Base-by-base conservation (phyloP, 2,329 filamentous ascomycete genomes). In the Penicillium hesseltinei region DNA sequence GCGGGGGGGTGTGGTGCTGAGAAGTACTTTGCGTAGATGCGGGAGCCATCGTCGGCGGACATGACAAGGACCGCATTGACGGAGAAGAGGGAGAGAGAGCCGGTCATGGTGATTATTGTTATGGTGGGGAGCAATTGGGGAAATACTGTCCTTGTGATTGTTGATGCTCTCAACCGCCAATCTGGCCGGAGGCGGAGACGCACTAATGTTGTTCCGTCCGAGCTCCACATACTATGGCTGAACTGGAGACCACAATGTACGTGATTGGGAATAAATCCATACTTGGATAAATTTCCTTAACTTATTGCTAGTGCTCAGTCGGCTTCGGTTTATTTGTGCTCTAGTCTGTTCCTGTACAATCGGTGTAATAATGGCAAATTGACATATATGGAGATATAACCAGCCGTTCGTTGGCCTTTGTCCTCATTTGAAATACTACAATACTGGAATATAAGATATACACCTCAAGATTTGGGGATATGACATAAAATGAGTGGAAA, bases 11-110 rank as follows among this genome's bases (percentile, higher is more conserved):
- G 88, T 58, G 88, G 88, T 62, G 87, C 82, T 61, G 81, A 82
- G 82, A 93, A 96, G 84, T 96, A 96, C 82, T 97, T 97, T 71
- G 92, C 86, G 75, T 96, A 91, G 79, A 97, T 90, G 75, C 93
- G 87, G 60, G 89, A 89, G 72, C 90, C 90, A 76, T 97, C 93
- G 78, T 96, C 91, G 60, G 88, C 88, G 70, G 88, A 86, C 73
- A 92, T 87, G 68, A 92, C 86, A 66, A 91, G 82, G 74, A 92
- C 83, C 71, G 89, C 89, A 75, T 90, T 88, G 71, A 92, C 83
- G 69, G 87, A 86, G 80, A 89, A 88, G 44, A 92, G 83, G 62
- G 88, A 88, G 79, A 91, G 86, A 78, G 86, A 85, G 62, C 88
- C 87, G 66, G 88, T 84, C 89, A 92, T 91, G 62, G 58, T 78